Percentiles rank a stretch among this genome's conserved stretches.
Conservation (phyloP, 495 filamentous ascomycete genomes). For the Pseudoneurospora amorphoporcata region DNA sequence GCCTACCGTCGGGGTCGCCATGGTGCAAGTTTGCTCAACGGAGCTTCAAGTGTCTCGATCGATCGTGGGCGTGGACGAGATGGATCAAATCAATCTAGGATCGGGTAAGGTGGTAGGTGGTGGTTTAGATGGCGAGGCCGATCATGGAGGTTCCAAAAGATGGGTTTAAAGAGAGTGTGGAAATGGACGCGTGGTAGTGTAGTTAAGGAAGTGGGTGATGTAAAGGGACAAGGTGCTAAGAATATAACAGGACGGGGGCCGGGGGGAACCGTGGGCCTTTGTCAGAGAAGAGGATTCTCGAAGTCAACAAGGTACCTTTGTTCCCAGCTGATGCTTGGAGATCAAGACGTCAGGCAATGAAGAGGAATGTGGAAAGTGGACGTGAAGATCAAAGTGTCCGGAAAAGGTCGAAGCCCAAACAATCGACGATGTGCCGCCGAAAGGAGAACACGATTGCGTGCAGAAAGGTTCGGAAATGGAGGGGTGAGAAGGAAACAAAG, state of each 20-base stretch:
- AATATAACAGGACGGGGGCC: constrained; percentile 3
- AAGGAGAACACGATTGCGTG: background rate
- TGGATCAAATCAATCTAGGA: constrained; percentile 1
- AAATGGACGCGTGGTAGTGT: constrained; percentile 8
- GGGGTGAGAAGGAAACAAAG: background rate
- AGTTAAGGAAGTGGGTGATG: constrained; percentile 3
- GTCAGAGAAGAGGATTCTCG: constrained; percentile 7
- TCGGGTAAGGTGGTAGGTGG: constrained; percentile 1
- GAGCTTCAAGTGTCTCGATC: background rate
- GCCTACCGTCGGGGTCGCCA: constrained; percentile 27
- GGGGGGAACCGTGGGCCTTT: background rate
- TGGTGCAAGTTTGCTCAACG: constrained; percentile 13
- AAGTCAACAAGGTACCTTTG: constrained; percentile 3
- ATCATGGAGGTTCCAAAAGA: constrained; percentile 14
- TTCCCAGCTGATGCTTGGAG: constrained; percentile 6
- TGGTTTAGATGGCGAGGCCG: constrained; percentile 10
- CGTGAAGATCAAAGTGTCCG: background rate
- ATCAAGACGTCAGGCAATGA: background rate
- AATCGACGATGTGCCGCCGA: background rate
- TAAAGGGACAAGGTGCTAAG: constrained; percentile 8
- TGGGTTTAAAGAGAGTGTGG: constrained; percentile 15
- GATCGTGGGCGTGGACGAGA: constrained; percentile 1
- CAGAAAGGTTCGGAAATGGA: background rate
- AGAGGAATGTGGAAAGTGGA: background rate
- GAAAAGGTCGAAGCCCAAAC: background rate